Evolutionary conservation across 1,139 yeast species (phyloP).

Genomic region (Yamadazyma siamensis): DNA sequence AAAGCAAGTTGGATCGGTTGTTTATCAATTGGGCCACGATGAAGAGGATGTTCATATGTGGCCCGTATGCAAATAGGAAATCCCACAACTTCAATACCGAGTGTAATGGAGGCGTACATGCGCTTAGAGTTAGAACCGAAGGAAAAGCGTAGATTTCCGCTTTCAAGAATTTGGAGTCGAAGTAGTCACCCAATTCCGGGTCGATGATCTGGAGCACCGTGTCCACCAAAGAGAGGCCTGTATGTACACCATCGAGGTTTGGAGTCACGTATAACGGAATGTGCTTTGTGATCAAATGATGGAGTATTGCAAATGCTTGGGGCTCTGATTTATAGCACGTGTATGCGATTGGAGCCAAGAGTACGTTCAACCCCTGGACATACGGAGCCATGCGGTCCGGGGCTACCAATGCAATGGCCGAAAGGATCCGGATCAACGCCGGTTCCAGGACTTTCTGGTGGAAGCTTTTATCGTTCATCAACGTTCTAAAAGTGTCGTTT

Average conservation of each 20-base stretch:
- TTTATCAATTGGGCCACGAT: constrained; percentile 80
- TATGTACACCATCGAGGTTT: constrained; percentile 78
- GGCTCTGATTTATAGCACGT: constrained; percentile 75
- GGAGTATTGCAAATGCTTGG: constrained; percentile 74
- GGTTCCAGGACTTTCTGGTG: constrained; percentile 66
- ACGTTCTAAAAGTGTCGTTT: constrained; percentile 84
- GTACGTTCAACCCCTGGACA: constrained; percentile 89
- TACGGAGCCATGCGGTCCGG: constrained; percentile 44
- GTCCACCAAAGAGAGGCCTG: constrained; percentile 70
- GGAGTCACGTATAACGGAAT: constrained; percentile 81
- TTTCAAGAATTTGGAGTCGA: constrained; percentile 62
- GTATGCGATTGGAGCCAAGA: constrained; percentile 81
- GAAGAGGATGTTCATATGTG: constrained; percentile 81
- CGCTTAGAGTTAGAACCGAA: constrained; percentile 79
- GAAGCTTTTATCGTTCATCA: constrained; percentile 71
- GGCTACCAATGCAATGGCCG: constrained; percentile 64
- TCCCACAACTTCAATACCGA: constrained; percentile 87
- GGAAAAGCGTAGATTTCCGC: constrained; percentile 92
- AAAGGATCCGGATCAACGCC: constrained; percentile 63
- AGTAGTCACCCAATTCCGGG: constrained; percentile 59
- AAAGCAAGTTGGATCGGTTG: constrained; percentile 59
- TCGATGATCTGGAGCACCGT: constrained; percentile 69
- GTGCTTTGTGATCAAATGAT: constrained; percentile 52
- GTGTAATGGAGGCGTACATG: constrained; percentile 82
- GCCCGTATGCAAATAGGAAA: constrained; percentile 84